Evolutionary conservation across 805 yeast genomes (phyloP).

Genomic region (Jamesozyma rosinii): DNA sequence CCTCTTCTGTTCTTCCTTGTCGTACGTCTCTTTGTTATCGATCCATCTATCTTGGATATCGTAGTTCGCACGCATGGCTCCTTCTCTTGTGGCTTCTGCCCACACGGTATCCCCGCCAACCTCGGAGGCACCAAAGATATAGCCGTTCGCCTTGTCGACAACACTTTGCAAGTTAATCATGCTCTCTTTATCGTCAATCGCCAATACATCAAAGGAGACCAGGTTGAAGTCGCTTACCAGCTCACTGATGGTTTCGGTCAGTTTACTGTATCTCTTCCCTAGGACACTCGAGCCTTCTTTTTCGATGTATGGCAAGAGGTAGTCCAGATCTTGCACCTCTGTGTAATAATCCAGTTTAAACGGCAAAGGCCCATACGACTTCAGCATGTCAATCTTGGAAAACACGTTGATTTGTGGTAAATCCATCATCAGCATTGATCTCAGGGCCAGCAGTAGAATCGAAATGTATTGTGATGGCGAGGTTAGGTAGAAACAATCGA

Average conservation of each 20-base stretch:
- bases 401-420: slow-evolving; percentile 89
- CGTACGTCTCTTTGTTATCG: slow-evolving; percentile 71
- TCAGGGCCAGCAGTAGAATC: slow-evolving; percentile 62
- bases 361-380: slow-evolving; percentile 71
- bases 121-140: slow-evolving; percentile 85
- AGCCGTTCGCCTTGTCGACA: slow-evolving; percentile 89
- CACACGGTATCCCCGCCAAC: slow-evolving; percentile 95
- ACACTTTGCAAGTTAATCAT: slow-evolving; percentile 75
- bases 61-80: slow-evolving; percentile 43
- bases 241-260: slow-evolving; percentile 73
- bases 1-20: slow-evolving; percentile 46
- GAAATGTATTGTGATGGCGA: slow-evolving; percentile 87
- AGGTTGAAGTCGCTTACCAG: slow-evolving; percentile 79
- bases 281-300: slow-evolving; percentile 61
- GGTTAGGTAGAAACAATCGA: slow-evolving; percentile 74
- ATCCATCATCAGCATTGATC: slow-evolving; percentile 89
- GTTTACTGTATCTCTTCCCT: slow-evolving; percentile 51
- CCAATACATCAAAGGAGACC: slow-evolving; percentile 79
- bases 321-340: slow-evolving; percentile 76
- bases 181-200: slow-evolving; percentile 83
- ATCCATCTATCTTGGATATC: slow-evolving; percentile 96
- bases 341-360: slow-evolving; percentile 80
- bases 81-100: slow-evolving; percentile 90
- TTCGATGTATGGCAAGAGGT: slow-evolving; percentile 57
- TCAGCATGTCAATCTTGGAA: slow-evolving; percentile 78